These are phyloP conservation scores for Trypanosoma scelopori DNA, from an alignment of 208 protist genomes.

Conservation along the genomic window DNA sequence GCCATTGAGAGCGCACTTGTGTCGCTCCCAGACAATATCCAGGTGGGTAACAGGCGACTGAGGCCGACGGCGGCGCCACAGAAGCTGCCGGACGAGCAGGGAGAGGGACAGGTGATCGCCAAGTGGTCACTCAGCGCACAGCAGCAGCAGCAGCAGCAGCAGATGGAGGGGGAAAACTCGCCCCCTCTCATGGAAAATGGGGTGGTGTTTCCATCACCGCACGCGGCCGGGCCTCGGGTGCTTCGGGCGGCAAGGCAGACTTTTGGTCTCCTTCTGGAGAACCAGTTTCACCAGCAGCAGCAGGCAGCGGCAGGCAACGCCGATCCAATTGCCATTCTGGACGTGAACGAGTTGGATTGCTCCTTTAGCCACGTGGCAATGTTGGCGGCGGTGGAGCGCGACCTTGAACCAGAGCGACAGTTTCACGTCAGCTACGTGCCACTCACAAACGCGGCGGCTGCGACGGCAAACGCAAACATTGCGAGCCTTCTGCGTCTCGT, in stretches of 20 bases:
- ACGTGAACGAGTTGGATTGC: slow-evolving; percentile 69
- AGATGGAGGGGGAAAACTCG: background rate
- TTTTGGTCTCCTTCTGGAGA: slow-evolving; percentile 53
- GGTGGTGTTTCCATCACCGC: slow-evolving; percentile 47
- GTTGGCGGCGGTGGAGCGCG: slow-evolving; percentile 52
- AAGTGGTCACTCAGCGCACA: background rate
- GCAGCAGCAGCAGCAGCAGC: background rate
- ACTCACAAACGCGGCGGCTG: slow-evolving; percentile 43
- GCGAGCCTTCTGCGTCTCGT: slow-evolving; percentile 49
- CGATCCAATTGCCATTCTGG: slow-evolving; percentile 51
- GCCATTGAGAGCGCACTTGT: slow-evolving; percentile 4
- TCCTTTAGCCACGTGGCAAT: slow-evolving; percentile 63
- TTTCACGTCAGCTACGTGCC: slow-evolving; percentile 65
- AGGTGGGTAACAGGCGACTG: background rate
- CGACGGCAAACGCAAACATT: slow-evolving; percentile 30
- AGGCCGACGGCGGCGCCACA: background rate
- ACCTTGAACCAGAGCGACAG: slow-evolving; percentile 44
- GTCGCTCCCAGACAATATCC: background rate
- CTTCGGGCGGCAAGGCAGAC: slow-evolving; percentile 63
- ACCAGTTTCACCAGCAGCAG: slow-evolving; percentile 17
- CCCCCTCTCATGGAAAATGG: slow-evolving; percentile 65
- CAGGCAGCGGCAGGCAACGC: background rate
- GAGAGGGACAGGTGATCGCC: background rate
- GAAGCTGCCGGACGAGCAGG: background rate
- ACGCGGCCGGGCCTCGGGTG: slow-evolving; percentile 52